These are phyloP conservation scores for Penicillium expansum DNA, from an alignment of 2,329 filamentous ascomycete species.

Conservation along the genomic window DNA sequence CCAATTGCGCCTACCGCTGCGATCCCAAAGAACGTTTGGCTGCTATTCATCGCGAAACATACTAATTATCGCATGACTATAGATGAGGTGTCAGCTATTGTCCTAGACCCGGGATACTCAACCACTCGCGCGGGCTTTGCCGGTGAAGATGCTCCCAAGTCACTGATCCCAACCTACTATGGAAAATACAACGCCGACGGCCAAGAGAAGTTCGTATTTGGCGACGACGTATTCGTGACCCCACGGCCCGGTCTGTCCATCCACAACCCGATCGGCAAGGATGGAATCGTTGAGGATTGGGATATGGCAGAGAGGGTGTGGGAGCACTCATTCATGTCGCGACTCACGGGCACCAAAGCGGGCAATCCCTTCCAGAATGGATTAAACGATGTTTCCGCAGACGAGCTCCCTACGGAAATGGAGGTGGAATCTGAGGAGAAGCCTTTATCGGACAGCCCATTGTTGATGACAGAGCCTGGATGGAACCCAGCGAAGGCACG, in stretches of 20 bases:
- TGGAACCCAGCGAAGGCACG: constrained; percentile 87
- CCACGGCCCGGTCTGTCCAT: constrained; percentile 75
- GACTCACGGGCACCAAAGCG: constrained; percentile 74
- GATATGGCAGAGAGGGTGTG: constrained; percentile 84
- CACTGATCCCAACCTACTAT: constrained; percentile 87
- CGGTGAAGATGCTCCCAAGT: constrained; percentile 95
- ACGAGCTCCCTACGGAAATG: constrained; percentile 58
- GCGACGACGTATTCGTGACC: constrained; percentile 83
- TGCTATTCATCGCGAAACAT: neutral
- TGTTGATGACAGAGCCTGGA: constrained; percentile 89
- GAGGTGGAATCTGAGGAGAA: constrained; percentile 67
- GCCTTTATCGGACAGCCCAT: constrained; percentile 79
- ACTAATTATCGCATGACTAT: constrained; percentile 5
- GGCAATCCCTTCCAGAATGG: constrained; percentile 72
- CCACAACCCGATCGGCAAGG: constrained; percentile 84
- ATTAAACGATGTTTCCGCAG: constrained; percentile 65
- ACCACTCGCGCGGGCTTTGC: constrained; percentile 92
- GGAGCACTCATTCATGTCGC: constrained; percentile 88
- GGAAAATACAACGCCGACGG: constrained; percentile 57
- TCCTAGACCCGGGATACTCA: constrained; percentile 92
- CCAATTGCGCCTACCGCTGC: neutral
- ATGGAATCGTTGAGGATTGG: constrained; percentile 95
- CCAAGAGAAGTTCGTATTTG: constrained; percentile 66
- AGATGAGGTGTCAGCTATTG: constrained; percentile 97
- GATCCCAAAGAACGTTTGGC: neutral